phyloP scores from a whole-genome alignment of 805 yeast species.

The Kluyveromyces aestuarii region DNA sequence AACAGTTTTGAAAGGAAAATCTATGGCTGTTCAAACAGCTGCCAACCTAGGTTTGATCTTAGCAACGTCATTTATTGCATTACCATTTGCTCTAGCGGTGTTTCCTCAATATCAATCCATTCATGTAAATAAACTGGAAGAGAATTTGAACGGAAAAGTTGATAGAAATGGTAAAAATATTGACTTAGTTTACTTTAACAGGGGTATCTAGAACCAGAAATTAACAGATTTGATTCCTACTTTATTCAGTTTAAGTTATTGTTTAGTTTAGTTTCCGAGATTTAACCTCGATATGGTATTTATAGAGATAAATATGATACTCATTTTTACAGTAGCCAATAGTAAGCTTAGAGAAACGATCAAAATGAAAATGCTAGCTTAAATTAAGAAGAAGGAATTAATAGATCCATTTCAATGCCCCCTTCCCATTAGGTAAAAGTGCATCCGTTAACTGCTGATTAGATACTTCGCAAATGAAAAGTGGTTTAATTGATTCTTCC shows the following conservation, averaged over 20 bases:
- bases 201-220: constrained; percentile 60
- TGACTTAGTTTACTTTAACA: constrained; percentile 68
- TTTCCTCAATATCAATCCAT: constrained; percentile 84
- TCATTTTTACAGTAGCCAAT: background rate
- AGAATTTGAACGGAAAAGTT: constrained; percentile 48
- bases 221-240: background rate
- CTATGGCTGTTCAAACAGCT: constrained; percentile 52
- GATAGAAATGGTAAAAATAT: constrained; percentile 53
- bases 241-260: background rate
- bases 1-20: constrained; percentile 56
- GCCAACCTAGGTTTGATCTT: constrained; percentile 84
- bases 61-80: constrained; percentile 72
- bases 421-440: constrained; percentile 11
- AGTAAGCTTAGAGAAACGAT: background rate
- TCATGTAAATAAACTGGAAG: constrained; percentile 52
- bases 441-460: constrained; percentile 8
- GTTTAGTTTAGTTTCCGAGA: background rate
- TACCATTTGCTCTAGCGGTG: constrained; percentile 92
- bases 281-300: background rate
- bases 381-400: background rate
- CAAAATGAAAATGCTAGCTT: background rate
- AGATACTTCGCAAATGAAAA: constrained; percentile 10
- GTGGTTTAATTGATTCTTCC: constrained; percentile 2
- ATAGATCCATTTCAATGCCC: constrained; percentile 10
- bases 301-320: background rate